A percentile compares a stretch with the other conserved stretches of the same genome.
Conservation (phyloP, 495 filamentous ascomycete genomes). For the Pseudomonodictys pantanalensis region DNA sequence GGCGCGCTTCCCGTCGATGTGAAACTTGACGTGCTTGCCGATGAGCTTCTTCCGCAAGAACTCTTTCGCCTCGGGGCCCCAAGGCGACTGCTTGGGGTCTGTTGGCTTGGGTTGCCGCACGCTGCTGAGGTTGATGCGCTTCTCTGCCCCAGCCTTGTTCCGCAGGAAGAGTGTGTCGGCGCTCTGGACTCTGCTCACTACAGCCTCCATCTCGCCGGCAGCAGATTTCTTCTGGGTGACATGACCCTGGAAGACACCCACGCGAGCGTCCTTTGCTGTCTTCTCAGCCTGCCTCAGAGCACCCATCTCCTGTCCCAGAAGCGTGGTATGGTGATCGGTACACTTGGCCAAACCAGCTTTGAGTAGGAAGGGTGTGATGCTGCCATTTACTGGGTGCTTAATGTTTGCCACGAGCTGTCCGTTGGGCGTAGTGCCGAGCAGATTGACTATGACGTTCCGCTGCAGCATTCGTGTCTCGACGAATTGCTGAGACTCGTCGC, state of each 20-base stretch:
- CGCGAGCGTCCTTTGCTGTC: conserved; percentile 67
- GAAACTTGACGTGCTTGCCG: conserved; percentile 87
- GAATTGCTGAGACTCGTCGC: conserved; percentile 79
- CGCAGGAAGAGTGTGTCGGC: conserved; percentile 86
- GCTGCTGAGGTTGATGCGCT: conserved; percentile 87
- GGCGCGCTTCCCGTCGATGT: conserved; percentile 84
- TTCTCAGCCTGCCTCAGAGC: conserved; percentile 83
- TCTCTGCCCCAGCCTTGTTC: conserved; percentile 78
- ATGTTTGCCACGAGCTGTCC: conserved; percentile 77
- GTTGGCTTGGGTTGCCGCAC: conserved; percentile 84
- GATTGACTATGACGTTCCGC: conserved; percentile 72
- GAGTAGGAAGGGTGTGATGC: conserved; percentile 83
- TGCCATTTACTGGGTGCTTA: conserved; percentile 76
- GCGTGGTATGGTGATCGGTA: conserved; percentile 86
- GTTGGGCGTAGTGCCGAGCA: conserved; percentile 84
- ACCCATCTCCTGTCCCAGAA: conserved; percentile 84
- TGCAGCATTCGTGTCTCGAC: conserved; percentile 83
- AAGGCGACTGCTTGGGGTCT: conserved; percentile 78
- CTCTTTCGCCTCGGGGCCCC: conserved; percentile 90
- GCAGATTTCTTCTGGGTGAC: conserved; percentile 58
- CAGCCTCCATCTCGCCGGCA: conserved; percentile 66
- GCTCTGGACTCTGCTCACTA: conserved; percentile 78
- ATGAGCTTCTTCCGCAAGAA: conserved; percentile 91
- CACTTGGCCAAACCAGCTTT: conserved; percentile 86
- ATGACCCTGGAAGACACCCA: conserved; percentile 74